phyloP scores from a whole-genome alignment of 805 yeast genomes.

The Cyberlindnera japonica region DNA sequence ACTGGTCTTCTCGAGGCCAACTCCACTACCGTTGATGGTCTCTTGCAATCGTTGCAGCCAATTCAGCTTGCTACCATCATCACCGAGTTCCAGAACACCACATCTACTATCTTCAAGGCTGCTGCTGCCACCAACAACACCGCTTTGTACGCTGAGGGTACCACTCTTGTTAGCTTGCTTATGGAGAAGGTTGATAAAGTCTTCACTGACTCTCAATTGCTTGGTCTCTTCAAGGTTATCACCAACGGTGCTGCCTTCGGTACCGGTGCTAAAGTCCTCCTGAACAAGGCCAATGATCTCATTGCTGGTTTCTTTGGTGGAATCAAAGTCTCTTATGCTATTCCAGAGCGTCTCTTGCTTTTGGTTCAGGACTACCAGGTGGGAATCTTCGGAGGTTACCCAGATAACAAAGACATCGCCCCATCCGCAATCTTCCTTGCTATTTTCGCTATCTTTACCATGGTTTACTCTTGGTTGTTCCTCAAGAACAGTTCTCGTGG shows the following conservation, averaged over 20 bases:
- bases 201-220: conserved; percentile 23
- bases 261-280: conserved; percentile 25
- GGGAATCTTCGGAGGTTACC: conserved; percentile 63
- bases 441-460: conserved; percentile 43
- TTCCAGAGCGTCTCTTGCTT: conserved; percentile 16
- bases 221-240: conserved; percentile 24
- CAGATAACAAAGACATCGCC: conserved; percentile 47
- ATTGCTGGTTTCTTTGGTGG: conserved; percentile 23
- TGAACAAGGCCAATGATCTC: conserved; percentile 17
- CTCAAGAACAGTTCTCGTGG: conserved; percentile 46
- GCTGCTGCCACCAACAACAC: conserved; percentile 15
- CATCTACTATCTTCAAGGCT: conserved; percentile 19
- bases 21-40: conserved; percentile 18
- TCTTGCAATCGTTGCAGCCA: conserved; percentile 21
- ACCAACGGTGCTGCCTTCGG: conserved; percentile 27
- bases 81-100: conserved; percentile 20
- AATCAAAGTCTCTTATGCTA: background rate
- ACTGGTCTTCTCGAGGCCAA: conserved; percentile 24
- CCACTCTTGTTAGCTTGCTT: conserved; percentile 19
- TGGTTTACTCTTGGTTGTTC: conserved; percentile 46
- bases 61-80: conserved; percentile 20
- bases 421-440: conserved; percentile 59
- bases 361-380: conserved; percentile 35
- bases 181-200: conserved; percentile 16
- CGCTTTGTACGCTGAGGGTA: conserved; percentile 10